Evolutionary conservation across 495 filamentous ascomycete genomes (phyloP), one percentile per base, ranked within the genome.

Genomic region (Cryomyces minteri): DNA sequence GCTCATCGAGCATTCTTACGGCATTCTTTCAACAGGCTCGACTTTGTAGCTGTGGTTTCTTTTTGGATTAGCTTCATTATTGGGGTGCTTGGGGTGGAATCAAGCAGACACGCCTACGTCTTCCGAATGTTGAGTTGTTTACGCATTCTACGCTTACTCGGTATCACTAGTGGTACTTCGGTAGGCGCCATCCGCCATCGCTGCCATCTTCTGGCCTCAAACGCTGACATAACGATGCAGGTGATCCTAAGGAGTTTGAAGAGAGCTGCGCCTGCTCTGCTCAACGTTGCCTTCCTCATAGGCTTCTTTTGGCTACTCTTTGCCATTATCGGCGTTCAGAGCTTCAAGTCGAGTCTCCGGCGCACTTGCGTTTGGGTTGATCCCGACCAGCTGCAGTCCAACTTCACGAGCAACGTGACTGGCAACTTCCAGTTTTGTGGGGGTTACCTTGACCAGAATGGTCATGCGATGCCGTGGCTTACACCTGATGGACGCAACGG

Each of bases 231-330:
- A 53, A 62, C 47, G 14, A 41, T 32, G 10, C 32, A 83, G 70
- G 82, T 95, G 34, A 96, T 99, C 57, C 69, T 96, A 32, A 73
- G 85, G 58, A 95, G 88, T 71, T 63, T 99, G 40, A 96, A 96
- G 58, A 88, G 94, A 57, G 88, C 90, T 4, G 84, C 88, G 0
- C 90, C 90, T 11, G 67, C 94, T 39, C 77, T 99, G n/a, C 78
- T 92, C 34, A 82, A 94, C 50, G 92, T 99, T 32, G 87, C 84
- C 5, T 93, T 99, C 56, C 68, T 99, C 11, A 92, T 99, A 58
- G 78, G 85, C 29, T 99, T 99, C 65, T 99, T 99, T 59, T 99
- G 90, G 90, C 79, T 99, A 39, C 67, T 99, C 6, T 99, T 99
- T 63, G 92, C 88, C 31, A 93, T 99, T 51, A 74, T 96, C 39